Conservation (phyloP, 2,329 filamentous ascomycete species). For the Arachnomyces sp. region DNA sequence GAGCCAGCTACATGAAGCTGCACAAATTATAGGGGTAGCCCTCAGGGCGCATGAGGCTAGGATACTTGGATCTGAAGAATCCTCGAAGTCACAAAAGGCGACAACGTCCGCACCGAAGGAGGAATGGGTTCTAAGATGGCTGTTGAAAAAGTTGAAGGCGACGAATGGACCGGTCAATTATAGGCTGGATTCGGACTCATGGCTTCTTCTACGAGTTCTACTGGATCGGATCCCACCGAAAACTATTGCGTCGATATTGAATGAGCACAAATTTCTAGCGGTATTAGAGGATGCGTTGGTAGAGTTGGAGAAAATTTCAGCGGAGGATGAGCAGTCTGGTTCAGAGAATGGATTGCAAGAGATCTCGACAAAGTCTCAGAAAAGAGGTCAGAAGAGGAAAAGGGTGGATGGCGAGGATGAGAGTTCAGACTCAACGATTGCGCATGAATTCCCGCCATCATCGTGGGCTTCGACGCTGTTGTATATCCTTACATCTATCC, state of each 20-base stretch:
- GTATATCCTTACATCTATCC: slow-evolving; percentile 18
- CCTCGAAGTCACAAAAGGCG: background rate
- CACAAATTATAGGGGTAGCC: slow-evolving; percentile 35
- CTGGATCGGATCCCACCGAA: slow-evolving; percentile 62
- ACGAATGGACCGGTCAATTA: slow-evolving; percentile 29
- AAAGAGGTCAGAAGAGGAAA: slow-evolving; percentile 32
- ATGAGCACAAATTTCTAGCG: slow-evolving; percentile 58
- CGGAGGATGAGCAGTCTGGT: background rate
- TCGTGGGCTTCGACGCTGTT: no score
- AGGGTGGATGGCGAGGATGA: slow-evolving; percentile 20
- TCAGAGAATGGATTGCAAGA: slow-evolving; percentile 15
- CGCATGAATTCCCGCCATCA: background rate
- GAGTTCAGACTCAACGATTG: slow-evolving; percentile 16
- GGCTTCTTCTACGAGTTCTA: slow-evolving; percentile 53
- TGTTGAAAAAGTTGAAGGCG: slow-evolving; percentile 51
- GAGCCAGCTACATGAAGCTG: slow-evolving; percentile 33
- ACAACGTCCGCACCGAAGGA: slow-evolving; percentile 39
- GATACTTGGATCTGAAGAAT: background rate
- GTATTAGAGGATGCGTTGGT: slow-evolving; percentile 59
- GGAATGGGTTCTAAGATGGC: slow-evolving; percentile 61
- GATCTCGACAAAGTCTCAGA: background rate
- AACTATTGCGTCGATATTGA: slow-evolving; percentile 61
- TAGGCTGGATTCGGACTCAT: slow-evolving; percentile 38
- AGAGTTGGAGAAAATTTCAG: slow-evolving; percentile 37
- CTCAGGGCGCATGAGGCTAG: slow-evolving; percentile 21